phyloP scores from a whole-genome alignment of 805 yeast species.

The Starmerella bombicola region DNA sequence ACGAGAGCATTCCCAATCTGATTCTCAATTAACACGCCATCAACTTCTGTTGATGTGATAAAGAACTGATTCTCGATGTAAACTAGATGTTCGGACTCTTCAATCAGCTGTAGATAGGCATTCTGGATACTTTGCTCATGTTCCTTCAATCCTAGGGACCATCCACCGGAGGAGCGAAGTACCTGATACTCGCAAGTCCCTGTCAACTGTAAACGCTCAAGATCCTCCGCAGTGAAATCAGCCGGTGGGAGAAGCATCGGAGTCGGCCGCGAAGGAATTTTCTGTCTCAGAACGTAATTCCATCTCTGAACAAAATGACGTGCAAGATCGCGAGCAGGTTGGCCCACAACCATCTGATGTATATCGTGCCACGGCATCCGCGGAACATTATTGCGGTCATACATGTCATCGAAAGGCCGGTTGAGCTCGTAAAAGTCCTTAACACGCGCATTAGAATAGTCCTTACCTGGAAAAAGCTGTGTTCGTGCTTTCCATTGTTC shows the following conservation, averaged over 20 bases:
- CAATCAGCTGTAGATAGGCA: conserved; percentile 83
- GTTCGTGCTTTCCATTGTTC: conserved; percentile 27
- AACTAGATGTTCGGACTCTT: conserved; percentile 81
- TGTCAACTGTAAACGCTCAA: conserved; percentile 42
- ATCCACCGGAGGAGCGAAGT: conserved; percentile 74
- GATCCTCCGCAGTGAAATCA: conserved; percentile 64
- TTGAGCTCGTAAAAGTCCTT: conserved; percentile 73
- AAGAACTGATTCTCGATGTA: conserved; percentile 95
- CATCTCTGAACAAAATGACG: conserved; percentile 96
- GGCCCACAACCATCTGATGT: conserved; percentile 90
- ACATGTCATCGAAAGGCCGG: conserved; percentile 83
- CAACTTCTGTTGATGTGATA: conserved; percentile 70
- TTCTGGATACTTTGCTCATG: conserved; percentile 83
- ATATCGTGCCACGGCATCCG: conserved; percentile 99
- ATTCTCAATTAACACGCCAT: conserved; percentile 69
- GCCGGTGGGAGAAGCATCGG: conserved; percentile 89
- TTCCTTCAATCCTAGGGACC: conserved; percentile 84
- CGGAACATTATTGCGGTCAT: conserved; percentile 66
- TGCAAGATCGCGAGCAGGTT: conserved; percentile 81
- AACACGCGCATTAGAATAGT: conserved; percentile 89
- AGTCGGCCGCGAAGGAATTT: conserved; percentile 86
- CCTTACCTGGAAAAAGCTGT: conserved; percentile 89
- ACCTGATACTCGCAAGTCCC: conserved; percentile 91
- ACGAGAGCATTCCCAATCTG: conserved; percentile 93
- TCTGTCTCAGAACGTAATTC: conserved; percentile 86